phyloP scores from a whole-genome alignment of 805 yeast species.

The Groenewaldozyma salmanticensis region DNA sequence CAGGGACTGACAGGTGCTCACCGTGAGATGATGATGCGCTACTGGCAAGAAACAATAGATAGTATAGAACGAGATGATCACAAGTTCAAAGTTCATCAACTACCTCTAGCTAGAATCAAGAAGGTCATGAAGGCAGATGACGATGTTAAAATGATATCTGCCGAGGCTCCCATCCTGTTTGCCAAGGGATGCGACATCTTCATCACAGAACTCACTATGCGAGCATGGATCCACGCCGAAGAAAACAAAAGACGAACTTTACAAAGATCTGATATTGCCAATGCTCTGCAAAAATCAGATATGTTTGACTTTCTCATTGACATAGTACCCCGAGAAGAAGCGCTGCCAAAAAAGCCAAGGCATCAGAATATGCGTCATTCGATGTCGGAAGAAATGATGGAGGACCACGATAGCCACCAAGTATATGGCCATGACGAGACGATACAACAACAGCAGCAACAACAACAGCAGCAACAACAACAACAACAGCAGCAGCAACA shows the following conservation, averaged over 20 bases:
- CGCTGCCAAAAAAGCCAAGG: slow-evolving; percentile 15
- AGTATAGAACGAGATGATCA: slow-evolving; percentile 64
- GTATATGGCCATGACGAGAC: background rate
- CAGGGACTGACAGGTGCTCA: slow-evolving; percentile 81
- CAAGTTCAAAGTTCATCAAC: slow-evolving; percentile 84
- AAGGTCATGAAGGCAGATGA: slow-evolving; percentile 98
- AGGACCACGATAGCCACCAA: background rate
- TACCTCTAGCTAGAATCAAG: slow-evolving; percentile 92
- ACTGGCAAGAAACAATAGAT: slow-evolving; percentile 95
- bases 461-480: slow-evolving; percentile 1
- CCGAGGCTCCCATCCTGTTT: slow-evolving; percentile 95
- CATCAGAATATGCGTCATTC: background rate
- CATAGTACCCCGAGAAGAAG: slow-evolving; percentile 87
- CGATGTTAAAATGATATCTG: slow-evolving; percentile 94
- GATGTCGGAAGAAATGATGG: background rate
- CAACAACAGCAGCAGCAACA: slow-evolving; percentile 2
- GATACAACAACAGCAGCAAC: slow-evolving; percentile 11
- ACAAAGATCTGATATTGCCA: slow-evolving; percentile 90
- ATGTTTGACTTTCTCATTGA: slow-evolving; percentile 97
- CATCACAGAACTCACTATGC: slow-evolving; percentile 93
- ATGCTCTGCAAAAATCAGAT: slow-evolving; percentile 87
- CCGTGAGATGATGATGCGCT: slow-evolving; percentile 83
- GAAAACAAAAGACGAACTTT: slow-evolving; percentile 90
- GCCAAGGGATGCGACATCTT: slow-evolving; percentile 98
- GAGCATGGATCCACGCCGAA: slow-evolving; percentile 99